These are phyloP conservation scores for Aspergillus haitiensis DNA, from an alignment of 495 filamentous ascomycete genomes.

Conservation along the genomic window DNA sequence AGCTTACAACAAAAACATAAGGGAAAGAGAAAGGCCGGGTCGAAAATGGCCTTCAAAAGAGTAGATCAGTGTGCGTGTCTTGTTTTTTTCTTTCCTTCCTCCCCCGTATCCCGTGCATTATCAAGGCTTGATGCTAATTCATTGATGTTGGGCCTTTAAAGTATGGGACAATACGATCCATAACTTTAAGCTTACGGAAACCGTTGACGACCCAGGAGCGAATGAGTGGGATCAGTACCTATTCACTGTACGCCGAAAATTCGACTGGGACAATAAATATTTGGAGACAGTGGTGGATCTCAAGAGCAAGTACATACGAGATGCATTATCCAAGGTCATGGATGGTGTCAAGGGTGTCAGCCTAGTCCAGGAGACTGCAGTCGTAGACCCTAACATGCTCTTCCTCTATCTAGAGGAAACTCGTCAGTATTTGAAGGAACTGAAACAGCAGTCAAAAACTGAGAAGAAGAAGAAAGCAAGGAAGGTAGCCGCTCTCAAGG, in stretches of 20 bases:
- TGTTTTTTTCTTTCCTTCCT: background rate
- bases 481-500: constrained; percentile 55
- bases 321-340: constrained; percentile 71
- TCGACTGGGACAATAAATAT: constrained; percentile 88
- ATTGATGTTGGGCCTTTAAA: constrained; percentile 15
- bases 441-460: constrained; percentile 59
- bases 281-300: constrained; percentile 77
- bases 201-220: constrained; percentile 65
- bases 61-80: constrained; percentile 66
- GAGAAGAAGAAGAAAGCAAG: constrained; percentile 68
- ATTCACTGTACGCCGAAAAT: constrained; percentile 82
- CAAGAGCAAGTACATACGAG: constrained; percentile 77
- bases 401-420: constrained; percentile 87
- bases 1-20: constrained; percentile 26
- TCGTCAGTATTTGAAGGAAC: constrained; percentile 61
- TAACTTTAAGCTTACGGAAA: constrained; percentile 81
- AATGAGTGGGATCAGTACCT: constrained; percentile 83
- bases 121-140: constrained; percentile 2
- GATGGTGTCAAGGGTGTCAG: constrained; percentile 80
- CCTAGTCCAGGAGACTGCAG: constrained; percentile 76
- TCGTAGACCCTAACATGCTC: constrained; percentile 80
- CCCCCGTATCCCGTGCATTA: background rate
- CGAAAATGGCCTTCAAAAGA: constrained; percentile 78
- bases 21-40: constrained; percentile 50
- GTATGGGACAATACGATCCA: constrained; percentile 78